Evolutionary conservation across 805 yeast genomes (phyloP).

Genomic region (Yamadazyma paraphyllophila): DNA sequence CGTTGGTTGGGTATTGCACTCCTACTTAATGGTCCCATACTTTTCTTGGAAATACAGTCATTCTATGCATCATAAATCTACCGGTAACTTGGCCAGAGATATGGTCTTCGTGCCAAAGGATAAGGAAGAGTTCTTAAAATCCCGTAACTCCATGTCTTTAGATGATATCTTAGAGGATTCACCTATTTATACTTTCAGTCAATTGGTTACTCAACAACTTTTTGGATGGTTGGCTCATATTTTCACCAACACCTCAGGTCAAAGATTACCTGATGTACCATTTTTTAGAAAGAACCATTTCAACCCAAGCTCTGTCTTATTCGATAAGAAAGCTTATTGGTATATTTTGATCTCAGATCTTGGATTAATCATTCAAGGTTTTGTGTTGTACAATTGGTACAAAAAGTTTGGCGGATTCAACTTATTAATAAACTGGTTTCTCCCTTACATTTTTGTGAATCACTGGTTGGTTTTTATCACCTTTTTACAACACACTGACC

Average conservation of each 20-base stretch:
- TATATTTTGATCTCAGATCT: slow-evolving; percentile 69
- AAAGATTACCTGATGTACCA: slow-evolving; percentile 48
- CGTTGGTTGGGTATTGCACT: slow-evolving; percentile 82
- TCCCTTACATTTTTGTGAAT: slow-evolving; percentile 79
- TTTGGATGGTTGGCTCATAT: slow-evolving; percentile 77
- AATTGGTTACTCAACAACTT: slow-evolving; percentile 63
- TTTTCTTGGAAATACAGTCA: slow-evolving; percentile 85
- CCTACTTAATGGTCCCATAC: slow-evolving; percentile 76
- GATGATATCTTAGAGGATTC: slow-evolving; percentile 70
- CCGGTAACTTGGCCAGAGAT: slow-evolving; percentile 79
- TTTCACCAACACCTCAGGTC: slow-evolving; percentile 66
- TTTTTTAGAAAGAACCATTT: slow-evolving; percentile 61
- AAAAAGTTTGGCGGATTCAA: slow-evolving; percentile 61
- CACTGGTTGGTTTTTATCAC: slow-evolving; percentile 91
- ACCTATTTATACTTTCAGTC: slow-evolving; percentile 60
- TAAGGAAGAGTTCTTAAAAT: slow-evolving; percentile 51
- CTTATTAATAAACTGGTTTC: slow-evolving; percentile 63
- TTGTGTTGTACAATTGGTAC: slow-evolving; percentile 59
- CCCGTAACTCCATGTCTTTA: slow-evolving; percentile 34
- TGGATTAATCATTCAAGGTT: slow-evolving; percentile 57
- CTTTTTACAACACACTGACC: slow-evolving; percentile 79
- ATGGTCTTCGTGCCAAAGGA: slow-evolving; percentile 82
- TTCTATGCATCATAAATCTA: slow-evolving; percentile 87
- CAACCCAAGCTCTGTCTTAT: slow-evolving; percentile 70
- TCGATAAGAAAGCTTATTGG: slow-evolving; percentile 71